A percentile compares a stretch with the other conserved stretches of the same genome.
Conservation (phyloP, 2,329 filamentous ascomycete species). For the Ophiostoma ips region DNA sequence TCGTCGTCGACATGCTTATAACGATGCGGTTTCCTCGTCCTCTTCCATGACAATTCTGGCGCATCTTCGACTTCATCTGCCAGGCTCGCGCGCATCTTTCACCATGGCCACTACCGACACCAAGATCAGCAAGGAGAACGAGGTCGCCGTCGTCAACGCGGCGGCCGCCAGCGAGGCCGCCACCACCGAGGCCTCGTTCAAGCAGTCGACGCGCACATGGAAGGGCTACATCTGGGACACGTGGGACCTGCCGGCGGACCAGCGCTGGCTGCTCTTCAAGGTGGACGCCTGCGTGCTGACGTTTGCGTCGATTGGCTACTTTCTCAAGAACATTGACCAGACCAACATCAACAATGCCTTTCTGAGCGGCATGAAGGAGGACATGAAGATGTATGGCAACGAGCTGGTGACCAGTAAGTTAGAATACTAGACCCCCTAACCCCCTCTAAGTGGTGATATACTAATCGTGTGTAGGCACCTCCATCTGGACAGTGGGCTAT, state of each 20-base stretch:
- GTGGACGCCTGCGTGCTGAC: conserved; percentile 23
- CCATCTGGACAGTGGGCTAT: conserved; percentile 19
- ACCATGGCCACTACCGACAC: not conserved
- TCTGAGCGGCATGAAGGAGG: conserved; percentile 31
- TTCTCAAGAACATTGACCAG: conserved; percentile 25
- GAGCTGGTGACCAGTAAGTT: conserved; percentile 27
- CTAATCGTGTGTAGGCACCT: too few relatives aligned
- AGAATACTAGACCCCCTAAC: too few relatives aligned
- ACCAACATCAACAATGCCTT: conserved; percentile 33
- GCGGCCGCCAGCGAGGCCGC: not conserved
- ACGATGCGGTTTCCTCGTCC: not conserved
- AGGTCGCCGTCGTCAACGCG: not conserved
- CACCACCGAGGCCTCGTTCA: not conserved
- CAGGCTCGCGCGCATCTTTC: too few relatives aligned
- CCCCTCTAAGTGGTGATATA: too few relatives aligned
- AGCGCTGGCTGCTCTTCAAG: conserved; percentile 22
- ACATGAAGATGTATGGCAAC: conserved; percentile 29
- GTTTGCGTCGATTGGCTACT: conserved; percentile 22
- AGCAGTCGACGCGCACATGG: conserved; percentile 17
- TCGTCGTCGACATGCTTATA: not conserved
- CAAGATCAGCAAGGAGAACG: not conserved
- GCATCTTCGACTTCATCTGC: too few relatives aligned
- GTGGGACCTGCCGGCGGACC: conserved; percentile 20
- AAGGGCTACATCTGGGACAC: conserved; percentile 26
- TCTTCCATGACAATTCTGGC: not conserved